A percentile compares a stretch with the other conserved stretches of the same genome.
phyloP scores from a whole-genome alignment of 805 yeast species.

The Cyberlindnera bimundalis region DNA sequence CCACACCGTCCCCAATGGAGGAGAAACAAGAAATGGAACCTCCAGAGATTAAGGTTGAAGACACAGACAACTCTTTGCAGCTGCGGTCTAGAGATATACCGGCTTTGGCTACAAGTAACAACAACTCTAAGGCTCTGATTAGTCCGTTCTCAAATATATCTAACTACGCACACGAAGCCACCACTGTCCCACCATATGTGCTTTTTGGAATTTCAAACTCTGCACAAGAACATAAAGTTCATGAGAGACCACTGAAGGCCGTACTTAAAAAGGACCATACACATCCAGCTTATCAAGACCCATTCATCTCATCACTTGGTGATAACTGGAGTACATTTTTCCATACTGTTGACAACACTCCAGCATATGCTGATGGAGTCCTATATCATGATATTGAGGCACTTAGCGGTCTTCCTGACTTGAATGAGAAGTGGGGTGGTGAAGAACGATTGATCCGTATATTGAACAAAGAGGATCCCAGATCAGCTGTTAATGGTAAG shows the following conservation, averaged over 20 bases:
- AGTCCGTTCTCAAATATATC: constrained; percentile 25
- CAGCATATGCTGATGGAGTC: constrained; percentile 30
- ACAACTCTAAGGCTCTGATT: neutral
- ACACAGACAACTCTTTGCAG: neutral
- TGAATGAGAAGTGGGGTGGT: constrained; percentile 68
- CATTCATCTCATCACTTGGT: constrained; percentile 36
- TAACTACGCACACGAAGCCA: constrained; percentile 36
- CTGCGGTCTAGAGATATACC: neutral
- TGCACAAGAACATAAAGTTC: constrained; percentile 22
- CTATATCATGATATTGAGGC: constrained; percentile 23
- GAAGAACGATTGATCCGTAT: constrained; percentile 56
- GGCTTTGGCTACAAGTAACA: neutral
- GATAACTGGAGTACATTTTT: constrained; percentile 51
- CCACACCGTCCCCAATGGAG: neutral
- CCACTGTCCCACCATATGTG: constrained; percentile 62
- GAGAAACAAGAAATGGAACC: neutral
- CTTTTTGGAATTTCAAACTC: constrained; percentile 45
- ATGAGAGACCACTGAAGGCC: constrained; percentile 12
- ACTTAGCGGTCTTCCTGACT: constrained; percentile 33
- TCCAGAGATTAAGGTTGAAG: neutral
- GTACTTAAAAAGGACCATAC: constrained; percentile 9
- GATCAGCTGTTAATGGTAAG: constrained; percentile 1
- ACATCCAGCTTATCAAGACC: constrained; percentile 23
- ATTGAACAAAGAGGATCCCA: constrained; percentile 35
- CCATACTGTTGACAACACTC: constrained; percentile 43